A percentile compares a stretch with the other conserved stretches of the same genome.
phyloP scores from a whole-genome alignment of 2,329 filamentous ascomycete species.

The Xylariaceae sp. region DNA sequence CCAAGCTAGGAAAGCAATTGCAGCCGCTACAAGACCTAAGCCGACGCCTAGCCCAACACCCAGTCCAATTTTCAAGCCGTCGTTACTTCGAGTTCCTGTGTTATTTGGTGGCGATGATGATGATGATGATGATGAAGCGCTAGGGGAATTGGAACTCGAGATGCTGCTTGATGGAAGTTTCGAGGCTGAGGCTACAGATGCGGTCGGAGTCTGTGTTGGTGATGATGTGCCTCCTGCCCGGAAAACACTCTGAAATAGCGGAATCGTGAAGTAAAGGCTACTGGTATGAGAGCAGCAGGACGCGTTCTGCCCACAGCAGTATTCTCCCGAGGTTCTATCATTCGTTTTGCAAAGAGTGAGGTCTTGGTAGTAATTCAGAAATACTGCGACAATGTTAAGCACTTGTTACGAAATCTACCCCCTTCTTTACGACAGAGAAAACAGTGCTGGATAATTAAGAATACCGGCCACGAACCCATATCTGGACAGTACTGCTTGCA shows the following conservation, averaged over 20 bases:
- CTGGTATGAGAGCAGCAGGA: conserved; percentile 14
- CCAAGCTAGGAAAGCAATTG: conserved; percentile 12
- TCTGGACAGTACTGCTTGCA: conserved; percentile 24
- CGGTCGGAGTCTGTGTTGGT: not conserved
- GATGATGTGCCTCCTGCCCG: not conserved
- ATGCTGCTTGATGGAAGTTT: too few relatives aligned
- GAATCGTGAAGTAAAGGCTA: conserved; percentile 7
- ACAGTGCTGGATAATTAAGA: not conserved
- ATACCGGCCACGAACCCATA: conserved; percentile 7
- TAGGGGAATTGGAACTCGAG: not conserved
- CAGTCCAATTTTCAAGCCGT: conserved; percentile 9
- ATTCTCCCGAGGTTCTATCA: conserved; percentile 8
- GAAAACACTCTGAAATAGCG: conserved; percentile 5
- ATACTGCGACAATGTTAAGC: not conserved
- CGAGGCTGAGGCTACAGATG: not conserved
- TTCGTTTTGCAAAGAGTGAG: conserved; percentile 14
- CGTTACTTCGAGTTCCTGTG: not conserved
- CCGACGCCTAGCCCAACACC: conserved; percentile 16
- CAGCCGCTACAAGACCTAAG: conserved; percentile 5
- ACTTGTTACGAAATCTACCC: not conserved
- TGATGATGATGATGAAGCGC: not conserved
- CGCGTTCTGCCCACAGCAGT: conserved; percentile 17
- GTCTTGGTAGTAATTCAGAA: conserved; percentile 11
- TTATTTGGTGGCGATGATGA: not conserved
- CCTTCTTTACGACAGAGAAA: not conserved